Conservation (phyloP, 1,284 basidiomycete genomes). For the Ganoderma boninense region DNA sequence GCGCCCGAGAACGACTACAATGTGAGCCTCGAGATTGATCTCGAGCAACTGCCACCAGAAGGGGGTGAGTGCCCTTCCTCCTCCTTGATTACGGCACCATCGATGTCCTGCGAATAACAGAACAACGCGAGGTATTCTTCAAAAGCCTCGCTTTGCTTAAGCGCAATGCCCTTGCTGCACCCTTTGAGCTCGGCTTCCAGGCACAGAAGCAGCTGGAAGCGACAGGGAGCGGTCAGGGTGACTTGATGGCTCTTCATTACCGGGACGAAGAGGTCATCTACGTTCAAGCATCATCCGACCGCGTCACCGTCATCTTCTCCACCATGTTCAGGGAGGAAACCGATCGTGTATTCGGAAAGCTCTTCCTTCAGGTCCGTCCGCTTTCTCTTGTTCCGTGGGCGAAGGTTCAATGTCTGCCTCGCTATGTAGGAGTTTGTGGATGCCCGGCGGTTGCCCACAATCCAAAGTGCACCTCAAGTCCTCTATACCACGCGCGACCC, state of each 20-base stretch:
- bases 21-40: conserved; percentile 88
- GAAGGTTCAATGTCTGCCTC: background rate
- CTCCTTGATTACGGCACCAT: background rate
- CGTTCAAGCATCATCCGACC: conserved; percentile 91
- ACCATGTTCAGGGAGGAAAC: conserved; percentile 98
- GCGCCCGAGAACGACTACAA: conserved; percentile 88
- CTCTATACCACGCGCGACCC: conserved; percentile 97
- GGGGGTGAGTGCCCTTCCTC: conserved; percentile 66
- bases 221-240: conserved; percentile 71
- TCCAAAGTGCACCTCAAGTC: conserved; percentile 98
- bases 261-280: conserved; percentile 98
- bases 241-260: conserved; percentile 94
- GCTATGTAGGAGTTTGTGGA: conserved; percentile 93
- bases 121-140: conserved; percentile 82
- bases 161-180: conserved; percentile 94
- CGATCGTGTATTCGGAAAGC: conserved; percentile 95
- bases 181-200: conserved; percentile 91
- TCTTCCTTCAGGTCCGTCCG: conserved; percentile 89
- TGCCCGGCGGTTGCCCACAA: conserved; percentile 90
- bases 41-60: conserved; percentile 83
- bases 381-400: conserved; percentile 1
- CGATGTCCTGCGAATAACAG: conserved; percentile 50
- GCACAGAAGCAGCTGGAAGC: conserved; percentile 88
- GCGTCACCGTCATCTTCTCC: conserved; percentile 98
- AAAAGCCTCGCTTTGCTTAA: conserved; percentile 89